Base-by-base conservation (phyloP, 2,329 filamentous ascomycete species). In the Claviceps pusilla region DNA sequence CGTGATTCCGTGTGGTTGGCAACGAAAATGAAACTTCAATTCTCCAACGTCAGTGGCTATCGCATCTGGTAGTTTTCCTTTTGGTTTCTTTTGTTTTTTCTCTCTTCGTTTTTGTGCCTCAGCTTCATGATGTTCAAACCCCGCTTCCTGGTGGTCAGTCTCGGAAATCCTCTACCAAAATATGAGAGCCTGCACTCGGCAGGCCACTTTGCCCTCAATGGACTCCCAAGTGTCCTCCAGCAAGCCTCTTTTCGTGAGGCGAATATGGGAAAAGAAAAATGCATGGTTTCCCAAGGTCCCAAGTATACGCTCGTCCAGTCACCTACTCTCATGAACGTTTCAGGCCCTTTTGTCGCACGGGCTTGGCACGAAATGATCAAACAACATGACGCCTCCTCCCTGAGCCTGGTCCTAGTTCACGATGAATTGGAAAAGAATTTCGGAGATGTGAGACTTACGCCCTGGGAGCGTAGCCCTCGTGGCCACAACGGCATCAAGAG, bases 151-250 rank as follows among this genome's bases (percentile, higher is more conserved):
- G 76, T 97, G 62, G 79, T 89, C 71, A 93, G 88, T 58, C 78
- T 98, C 58, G 93, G 93, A 60, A 97, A 97, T 62, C 89, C 87
- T 7, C 74, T 78, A 7, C 73, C 81, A 2, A 90, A 91, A 68
- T 78, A 80, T 59, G 77, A 84, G 58, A 94, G 87, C 24, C 82
- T 91, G 7, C 93, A 97, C 71, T 90, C 84, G 29, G 89, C 89
- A 14, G 93, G 90, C 11, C 91, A 97, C 71, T 79, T 82, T 54
- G 79, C 89, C 48, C 79, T 95, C 59, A 73, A 78, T 53, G 73
- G 77, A 2, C 70, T 91, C 9, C 74, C 76, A 24, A 73, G 70
- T 16, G 61, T 65, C 14, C 61, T 70, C 4, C 57, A 59, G 3
- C 73, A 79, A 58, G 73, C 81, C 0, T 54, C 69, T 0, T 82